Conservation (phyloP, 352 stramenopile genomes). For the Globisporangium heterothallicum region DNA sequence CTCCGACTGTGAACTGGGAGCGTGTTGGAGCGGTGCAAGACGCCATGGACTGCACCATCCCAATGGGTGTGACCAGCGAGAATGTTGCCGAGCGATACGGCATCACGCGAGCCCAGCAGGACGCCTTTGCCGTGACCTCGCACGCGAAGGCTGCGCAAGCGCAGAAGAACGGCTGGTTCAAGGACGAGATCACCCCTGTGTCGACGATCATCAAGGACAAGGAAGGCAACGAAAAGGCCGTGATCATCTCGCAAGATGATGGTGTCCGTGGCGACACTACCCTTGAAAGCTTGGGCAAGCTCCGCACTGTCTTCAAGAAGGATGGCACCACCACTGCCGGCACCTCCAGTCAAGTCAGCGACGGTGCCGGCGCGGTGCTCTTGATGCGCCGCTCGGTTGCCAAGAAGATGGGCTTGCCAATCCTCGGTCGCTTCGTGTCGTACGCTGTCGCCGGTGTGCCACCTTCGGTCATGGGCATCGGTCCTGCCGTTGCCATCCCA, state of each 20-base stretch:
- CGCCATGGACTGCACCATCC: conserved; percentile 78
- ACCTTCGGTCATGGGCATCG: conserved; percentile 86
- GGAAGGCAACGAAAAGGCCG: conserved; percentile 69
- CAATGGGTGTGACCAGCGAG: conserved; percentile 86
- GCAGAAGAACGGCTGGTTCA: conserved; percentile 80
- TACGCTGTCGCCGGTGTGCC: conserved; percentile 80
- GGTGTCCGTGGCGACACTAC: conserved; percentile 66
- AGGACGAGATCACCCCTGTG: conserved; percentile 87
- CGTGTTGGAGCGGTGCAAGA: conserved; percentile 43
- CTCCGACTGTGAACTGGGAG: conserved; percentile 59
- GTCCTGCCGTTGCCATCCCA: conserved; percentile 77
- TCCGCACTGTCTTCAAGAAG: conserved; percentile 79
- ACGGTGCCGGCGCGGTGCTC: conserved; percentile 84
- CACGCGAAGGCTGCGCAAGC: conserved; percentile 72
- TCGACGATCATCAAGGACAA: conserved; percentile 64
- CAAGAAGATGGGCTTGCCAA: conserved; percentile 68
- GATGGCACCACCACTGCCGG: conserved; percentile 71
- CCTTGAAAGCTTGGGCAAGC: conserved; percentile 56
- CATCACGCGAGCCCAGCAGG: conserved; percentile 70
- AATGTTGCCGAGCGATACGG: conserved; percentile 80
- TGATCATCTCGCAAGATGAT: conserved; percentile 76
- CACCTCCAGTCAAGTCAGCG: conserved; percentile 86
- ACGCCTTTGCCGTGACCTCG: conserved; percentile 67
- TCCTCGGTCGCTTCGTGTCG: conserved; percentile 83
- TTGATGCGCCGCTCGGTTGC: conserved; percentile 82